Conservation (phyloP, 768 basidiomycete species). For the Thelephora ganbajun region DNA sequence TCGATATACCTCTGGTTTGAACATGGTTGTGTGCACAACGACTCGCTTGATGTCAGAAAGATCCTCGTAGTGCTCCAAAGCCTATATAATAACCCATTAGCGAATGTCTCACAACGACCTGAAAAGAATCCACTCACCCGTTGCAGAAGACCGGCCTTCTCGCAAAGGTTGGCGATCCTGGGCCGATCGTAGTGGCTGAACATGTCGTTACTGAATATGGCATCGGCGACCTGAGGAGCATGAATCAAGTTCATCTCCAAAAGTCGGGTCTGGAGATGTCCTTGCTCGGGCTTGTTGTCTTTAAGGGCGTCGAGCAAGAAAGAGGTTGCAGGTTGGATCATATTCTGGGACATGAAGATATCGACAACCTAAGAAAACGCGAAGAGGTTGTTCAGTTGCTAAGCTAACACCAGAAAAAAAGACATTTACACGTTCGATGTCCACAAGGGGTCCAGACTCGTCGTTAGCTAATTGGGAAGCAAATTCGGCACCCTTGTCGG, state of each 20-base stretch:
- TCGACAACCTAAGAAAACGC: constrained; percentile 63
- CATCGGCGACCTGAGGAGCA: constrained; percentile 97
- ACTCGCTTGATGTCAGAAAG: constrained; percentile 98
- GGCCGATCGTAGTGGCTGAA: constrained; percentile 94
- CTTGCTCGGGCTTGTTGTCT: constrained; percentile 97
- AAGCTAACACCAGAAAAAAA: background rate
- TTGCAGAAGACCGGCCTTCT: constrained; percentile 94
- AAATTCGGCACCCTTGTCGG: constrained; percentile 97
- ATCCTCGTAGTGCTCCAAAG: constrained; percentile 96
- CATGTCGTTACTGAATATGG: constrained; percentile 98
- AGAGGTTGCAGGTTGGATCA: constrained; percentile 98
- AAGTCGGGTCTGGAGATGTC: constrained; percentile 86
- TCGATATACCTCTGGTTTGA: constrained; percentile 58
- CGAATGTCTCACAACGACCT: background rate
- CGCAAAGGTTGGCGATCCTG: constrained; percentile 93
- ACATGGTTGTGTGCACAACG: constrained; percentile 78
- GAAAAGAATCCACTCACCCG: constrained; percentile 41
- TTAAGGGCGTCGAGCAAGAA: constrained; percentile 96
- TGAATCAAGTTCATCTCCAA: constrained; percentile 97
- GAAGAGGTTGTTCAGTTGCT: constrained; percentile 1
- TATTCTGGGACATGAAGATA: constrained; percentile 98
- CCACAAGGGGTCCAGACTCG: constrained; percentile 82
- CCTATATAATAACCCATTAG: constrained; percentile 33
- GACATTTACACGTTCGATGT: constrained; percentile 68
- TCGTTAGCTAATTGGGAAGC: constrained; percentile 92